Conservation (phyloP, 2,329 filamentous ascomycete species). For the Exophiala alcalophila region DNA sequence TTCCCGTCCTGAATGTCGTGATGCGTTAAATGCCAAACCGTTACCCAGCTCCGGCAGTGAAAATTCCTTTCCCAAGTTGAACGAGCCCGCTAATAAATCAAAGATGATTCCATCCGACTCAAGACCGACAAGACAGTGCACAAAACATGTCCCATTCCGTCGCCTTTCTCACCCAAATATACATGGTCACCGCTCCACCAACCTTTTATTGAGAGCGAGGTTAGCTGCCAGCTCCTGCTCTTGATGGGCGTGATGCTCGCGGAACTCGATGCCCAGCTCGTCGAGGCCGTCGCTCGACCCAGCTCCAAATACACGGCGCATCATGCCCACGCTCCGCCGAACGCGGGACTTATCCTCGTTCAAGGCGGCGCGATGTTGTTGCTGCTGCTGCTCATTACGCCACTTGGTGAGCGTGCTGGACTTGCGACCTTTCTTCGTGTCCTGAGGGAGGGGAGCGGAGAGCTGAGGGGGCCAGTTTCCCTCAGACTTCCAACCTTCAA, state of each 20-base stretch:
- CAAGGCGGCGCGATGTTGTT: constrained; percentile 3
- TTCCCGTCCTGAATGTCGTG: no score
- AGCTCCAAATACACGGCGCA: constrained; percentile 18
- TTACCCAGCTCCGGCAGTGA: no score
- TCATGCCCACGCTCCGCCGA: constrained; percentile 22
- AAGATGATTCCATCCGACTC: no score
- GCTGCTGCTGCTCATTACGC: constrained; percentile 16
- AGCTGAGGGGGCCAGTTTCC: constrained; percentile 78
- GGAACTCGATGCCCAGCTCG: constrained; percentile 24
- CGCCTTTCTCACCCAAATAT: no score
- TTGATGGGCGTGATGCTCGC: constrained; percentile 24
- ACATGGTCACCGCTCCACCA: no score
- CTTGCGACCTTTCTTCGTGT: constrained; percentile 19
- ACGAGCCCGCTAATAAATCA: no score
- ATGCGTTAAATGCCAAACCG: no score
- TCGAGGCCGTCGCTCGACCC: constrained; percentile 12
- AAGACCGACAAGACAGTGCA: no score
- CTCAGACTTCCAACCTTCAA: constrained; percentile 87
- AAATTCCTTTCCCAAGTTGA: no score
- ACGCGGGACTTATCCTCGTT: constrained; percentile 15
- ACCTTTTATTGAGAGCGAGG: constrained; percentile 15
- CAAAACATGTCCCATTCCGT: background rate
- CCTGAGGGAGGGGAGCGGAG: constrained; percentile 7
- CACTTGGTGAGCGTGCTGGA: constrained; percentile 21
- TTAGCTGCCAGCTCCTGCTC: constrained; percentile 18